Evolutionary conservation across 192 early-diverging fungal genomes (phyloP), one percentile per base, ranked within the genome.

Genomic region (Coemansia biformis): DNA sequence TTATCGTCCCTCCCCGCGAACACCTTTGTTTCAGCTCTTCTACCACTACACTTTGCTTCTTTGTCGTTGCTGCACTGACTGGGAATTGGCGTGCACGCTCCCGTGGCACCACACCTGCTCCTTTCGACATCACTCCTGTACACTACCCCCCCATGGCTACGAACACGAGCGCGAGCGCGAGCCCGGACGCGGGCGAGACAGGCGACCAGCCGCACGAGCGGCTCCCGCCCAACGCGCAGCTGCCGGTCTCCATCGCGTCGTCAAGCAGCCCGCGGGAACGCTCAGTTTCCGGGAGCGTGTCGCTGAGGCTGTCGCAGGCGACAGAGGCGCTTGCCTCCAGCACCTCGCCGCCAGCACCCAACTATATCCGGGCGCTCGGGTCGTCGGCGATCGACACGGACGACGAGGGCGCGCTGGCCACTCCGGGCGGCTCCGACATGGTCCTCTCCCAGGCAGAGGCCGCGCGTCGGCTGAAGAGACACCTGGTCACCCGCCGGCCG

Each of bases 381-480:
- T 28, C 38, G 1, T 42, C 49, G 10, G 13, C 43, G 18, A 40
- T 28, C 2, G 66, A 58, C 23, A 48, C 43, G 2, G 49, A 52
- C 4, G 55, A 54, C 16, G 60, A 45, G 19, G 32, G n/a, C 23
- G 21, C 21, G 21, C 11, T 34, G 30, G 13, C 33, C 3, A 39
- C 59, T 31, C 55, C 34, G 4, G 12, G 31, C 8, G 48, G 53
- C 31, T 51, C 68, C 16, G 52, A 55, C 33, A 64, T 64, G 68
- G 54, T 57, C 0, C 46, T 72, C 2, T 45, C 68, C 1, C 42
- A 48, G 39, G 52, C 57, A 2, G 80, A 78, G 39, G 76, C 73
- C 2, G 84, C 84, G 8, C 79, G 83, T 56, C 80, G 85, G 32
- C 75, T 88, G 5, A 81, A 78, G 49, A 77, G 81, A 35, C 84